phyloP scores from a whole-genome alignment of 2,329 filamentous ascomycete species.

The Drechmeria coniospora region DNA sequence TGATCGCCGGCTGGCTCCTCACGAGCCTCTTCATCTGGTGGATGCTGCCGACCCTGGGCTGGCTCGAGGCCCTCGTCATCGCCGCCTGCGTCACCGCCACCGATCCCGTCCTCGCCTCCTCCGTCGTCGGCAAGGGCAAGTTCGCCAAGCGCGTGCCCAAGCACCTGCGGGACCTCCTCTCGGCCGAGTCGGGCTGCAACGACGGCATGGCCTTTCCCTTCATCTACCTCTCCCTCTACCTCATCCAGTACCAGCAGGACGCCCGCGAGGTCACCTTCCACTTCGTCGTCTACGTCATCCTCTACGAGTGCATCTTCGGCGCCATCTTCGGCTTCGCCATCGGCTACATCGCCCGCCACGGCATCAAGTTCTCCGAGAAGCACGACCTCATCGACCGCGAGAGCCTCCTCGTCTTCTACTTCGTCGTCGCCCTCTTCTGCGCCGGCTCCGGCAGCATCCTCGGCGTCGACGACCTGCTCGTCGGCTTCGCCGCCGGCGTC shows the following conservation, averaged over 20 bases:
- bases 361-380: slow-evolving; percentile 76
- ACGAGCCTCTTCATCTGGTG: slow-evolving; percentile 93
- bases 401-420: slow-evolving; percentile 97
- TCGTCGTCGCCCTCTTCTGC: slow-evolving; percentile 88
- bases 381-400: slow-evolving; percentile 83
- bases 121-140: slow-evolving; percentile 96
- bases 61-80: slow-evolving; percentile 77
- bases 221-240: slow-evolving; percentile 80
- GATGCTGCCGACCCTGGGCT: slow-evolving; percentile 63
- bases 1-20: slow-evolving; percentile 90
- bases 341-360: slow-evolving; percentile 79
- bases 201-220: slow-evolving; percentile 99
- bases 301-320: slow-evolving; percentile 94
- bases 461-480: slow-evolving; percentile 82
- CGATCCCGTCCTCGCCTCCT: slow-evolving; percentile 90
- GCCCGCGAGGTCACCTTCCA: slow-evolving; percentile 58
- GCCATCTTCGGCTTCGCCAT: slow-evolving; percentile 75
- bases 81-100: slow-evolving; percentile 94
- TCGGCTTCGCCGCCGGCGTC: slow-evolving; percentile 91
- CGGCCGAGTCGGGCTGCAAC: slow-evolving; percentile 95
- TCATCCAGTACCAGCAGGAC: slow-evolving; percentile 65
- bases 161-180: slow-evolving; percentile 87
- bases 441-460: slow-evolving; percentile 85
- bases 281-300: slow-evolving; percentile 77
- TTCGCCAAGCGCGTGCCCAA: slow-evolving; percentile 96